Base-by-base conservation (phyloP, 805 yeast species). In the Debaryomyces hansenii region DNA sequence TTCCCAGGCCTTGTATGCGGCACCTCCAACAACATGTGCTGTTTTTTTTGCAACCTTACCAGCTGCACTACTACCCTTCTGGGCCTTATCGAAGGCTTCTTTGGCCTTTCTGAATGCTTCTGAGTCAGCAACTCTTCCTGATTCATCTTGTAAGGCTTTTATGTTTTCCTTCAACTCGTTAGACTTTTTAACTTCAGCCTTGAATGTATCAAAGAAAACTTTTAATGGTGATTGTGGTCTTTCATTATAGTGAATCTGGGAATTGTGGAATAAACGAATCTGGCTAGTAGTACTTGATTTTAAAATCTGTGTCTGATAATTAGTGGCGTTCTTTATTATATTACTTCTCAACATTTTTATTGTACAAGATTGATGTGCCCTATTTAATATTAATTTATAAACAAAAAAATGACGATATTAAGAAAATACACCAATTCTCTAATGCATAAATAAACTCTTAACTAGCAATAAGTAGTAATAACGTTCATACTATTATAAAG, bases 1-100 rank as follows among this genome's bases (percentile, higher is more conserved):
- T 50, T 94, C 97, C 99, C 99, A 94, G 1, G 97, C 97, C 49
- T 84, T 85, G 34, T 79, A 75, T 4, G 97, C 98, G 38, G 84
- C 96, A 47, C 79, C 85, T 45, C 97, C 98, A 31, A 94, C 90
- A 34, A 84, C 92, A 58, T 87, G 89, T n/a, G 97, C 97, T 4
- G 98, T 94, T 68, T 87, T 87, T 58, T 82, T 80, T 45, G 89
- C 80, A 37, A 90, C 85, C 63, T 87, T 81, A 6, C 83, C 80
- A n/a, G 83, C 77, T 33, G 87, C 87, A 15, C 88, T 77, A 15
- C 78, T 67, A 11, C 82, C 79, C 61, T 81, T 83, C 59, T 87
- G 94, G 2, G 98, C 97, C 45, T 75, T 79, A 46, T 87, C 87
- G 57, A 85, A 90, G 0, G 99, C 99, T 50, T 90, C 97, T 62